Conservation (phyloP, 306 rosid species). For the Corylus avellana region DNA sequence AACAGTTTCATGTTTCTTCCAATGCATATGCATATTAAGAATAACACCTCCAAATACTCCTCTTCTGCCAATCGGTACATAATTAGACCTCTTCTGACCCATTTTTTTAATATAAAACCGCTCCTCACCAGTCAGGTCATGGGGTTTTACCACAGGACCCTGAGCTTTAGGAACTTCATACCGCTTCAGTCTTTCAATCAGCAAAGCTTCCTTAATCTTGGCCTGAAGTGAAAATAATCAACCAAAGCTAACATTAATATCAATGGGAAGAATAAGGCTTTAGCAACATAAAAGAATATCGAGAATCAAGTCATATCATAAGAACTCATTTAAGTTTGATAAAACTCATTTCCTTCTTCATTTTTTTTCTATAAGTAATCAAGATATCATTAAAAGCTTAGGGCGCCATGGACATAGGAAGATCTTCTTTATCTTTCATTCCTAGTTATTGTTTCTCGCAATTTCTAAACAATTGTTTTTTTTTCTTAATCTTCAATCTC, state of each 20-base stretch:
- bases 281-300: constrained; percentile 14
- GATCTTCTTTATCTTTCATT: not conserved
- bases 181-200: constrained; percentile 77
- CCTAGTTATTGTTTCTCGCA: not conserved
- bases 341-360: not conserved
- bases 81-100: constrained; percentile 92
- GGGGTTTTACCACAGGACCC: constrained; percentile 79
- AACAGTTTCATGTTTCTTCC: constrained; percentile 97
- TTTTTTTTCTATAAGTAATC: no score
- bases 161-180: constrained; percentile 77
- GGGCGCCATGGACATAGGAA: no score
- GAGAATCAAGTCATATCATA: constrained; percentile 1
- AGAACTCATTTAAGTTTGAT: not conserved
- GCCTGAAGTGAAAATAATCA: constrained; percentile 55
- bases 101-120: constrained; percentile 82
- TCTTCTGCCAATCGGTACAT: constrained; percentile 85
- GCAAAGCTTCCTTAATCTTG: constrained; percentile 74
- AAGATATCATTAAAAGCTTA: no score
- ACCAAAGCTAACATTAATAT: constrained; percentile 6
- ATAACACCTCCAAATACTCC: constrained; percentile 93
- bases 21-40: constrained; percentile 97
- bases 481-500: not conserved
- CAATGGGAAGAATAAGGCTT: constrained; percentile 26
- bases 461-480: not conserved
- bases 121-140: constrained; percentile 79